phyloP scores from a whole-genome alignment of 2,329 filamentous ascomycete genomes.

The Ophiobolus disseminans region DNA sequence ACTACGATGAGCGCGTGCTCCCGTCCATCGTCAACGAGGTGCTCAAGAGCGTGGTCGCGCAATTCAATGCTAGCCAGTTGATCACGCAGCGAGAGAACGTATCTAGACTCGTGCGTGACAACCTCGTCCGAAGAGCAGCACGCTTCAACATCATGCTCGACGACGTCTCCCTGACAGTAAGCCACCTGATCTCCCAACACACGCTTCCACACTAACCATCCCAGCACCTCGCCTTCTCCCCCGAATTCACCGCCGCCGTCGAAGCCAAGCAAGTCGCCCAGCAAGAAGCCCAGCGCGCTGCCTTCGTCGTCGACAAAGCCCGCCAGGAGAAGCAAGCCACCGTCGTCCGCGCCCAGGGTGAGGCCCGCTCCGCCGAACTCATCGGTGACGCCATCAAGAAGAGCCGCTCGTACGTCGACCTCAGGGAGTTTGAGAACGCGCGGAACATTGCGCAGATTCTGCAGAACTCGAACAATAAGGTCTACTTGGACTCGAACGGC shows the following conservation, averaged over 20 bases:
- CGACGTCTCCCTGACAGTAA: constrained; percentile 93
- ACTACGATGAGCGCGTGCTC: constrained; percentile 97
- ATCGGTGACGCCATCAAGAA: constrained; percentile 99
- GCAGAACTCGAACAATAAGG: constrained; percentile 90
- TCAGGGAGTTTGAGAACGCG: constrained; percentile 98
- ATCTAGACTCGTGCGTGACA: constrained; percentile 87
- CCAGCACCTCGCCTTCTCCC: constrained; percentile 72
- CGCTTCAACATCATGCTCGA: constrained; percentile 97
- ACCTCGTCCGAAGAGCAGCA: constrained; percentile 86
- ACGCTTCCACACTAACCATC: constrained; percentile 26
- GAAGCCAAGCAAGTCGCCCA: constrained; percentile 75
- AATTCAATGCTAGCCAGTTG: constrained; percentile 97
- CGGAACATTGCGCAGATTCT: constrained; percentile 85
- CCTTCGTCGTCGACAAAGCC: constrained; percentile 98
- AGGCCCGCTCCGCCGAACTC: constrained; percentile 95
- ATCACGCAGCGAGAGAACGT: constrained; percentile 99
- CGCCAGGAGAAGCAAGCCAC: constrained; percentile 99
- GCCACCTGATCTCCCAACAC: constrained; percentile 31
- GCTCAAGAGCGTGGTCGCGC: constrained; percentile 96
- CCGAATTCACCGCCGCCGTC: constrained; percentile 72
- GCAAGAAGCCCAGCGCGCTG: constrained; percentile 95
- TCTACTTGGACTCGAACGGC: constrained; percentile 90
- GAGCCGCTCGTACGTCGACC: constrained; percentile 93
- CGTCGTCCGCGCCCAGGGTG: constrained; percentile 98
- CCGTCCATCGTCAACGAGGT: constrained; percentile 99